Evolutionary conservation across 805 yeast genomes (phyloP).

Genomic region (Candida vaughaniae): DNA sequence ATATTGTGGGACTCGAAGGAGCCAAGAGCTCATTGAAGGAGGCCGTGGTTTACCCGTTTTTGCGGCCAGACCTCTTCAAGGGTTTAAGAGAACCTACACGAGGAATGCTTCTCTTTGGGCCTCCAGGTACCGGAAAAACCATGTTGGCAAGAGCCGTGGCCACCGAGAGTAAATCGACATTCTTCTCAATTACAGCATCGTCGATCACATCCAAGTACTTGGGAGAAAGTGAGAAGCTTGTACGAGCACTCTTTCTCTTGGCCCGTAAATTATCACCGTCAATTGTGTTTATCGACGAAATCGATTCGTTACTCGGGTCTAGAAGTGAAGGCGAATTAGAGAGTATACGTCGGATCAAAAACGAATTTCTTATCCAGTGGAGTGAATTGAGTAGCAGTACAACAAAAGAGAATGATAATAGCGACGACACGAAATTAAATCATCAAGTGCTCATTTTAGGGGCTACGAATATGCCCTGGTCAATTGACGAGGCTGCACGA

Average conservation of each 20-base stretch:
- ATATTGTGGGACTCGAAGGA: conserved; percentile 86
- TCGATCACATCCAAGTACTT: conserved; percentile 82
- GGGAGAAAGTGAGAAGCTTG: conserved; percentile 93
- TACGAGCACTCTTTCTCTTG: conserved; percentile 79
- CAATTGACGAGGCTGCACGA: conserved; percentile 94
- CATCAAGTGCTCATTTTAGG: conserved; percentile 83
- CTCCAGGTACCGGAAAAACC: conserved; percentile 99
- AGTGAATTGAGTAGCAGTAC: conserved; percentile 81
- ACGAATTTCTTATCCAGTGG: conserved; percentile 94
- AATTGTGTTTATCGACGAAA: conserved; percentile 93
- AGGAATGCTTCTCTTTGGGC: conserved; percentile 96
- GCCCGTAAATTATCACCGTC: conserved; percentile 89
- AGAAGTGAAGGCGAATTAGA: conserved; percentile 80
- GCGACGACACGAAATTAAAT: conserved; percentile 34
- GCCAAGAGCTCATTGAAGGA: conserved; percentile 90
- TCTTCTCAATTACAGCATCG: conserved; percentile 83
- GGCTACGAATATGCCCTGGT: conserved; percentile 96
- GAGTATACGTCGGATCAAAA: conserved; percentile 84
- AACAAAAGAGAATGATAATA: conserved; percentile 41
- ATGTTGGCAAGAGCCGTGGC: conserved; percentile 98
- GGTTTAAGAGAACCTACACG: conserved; percentile 93
- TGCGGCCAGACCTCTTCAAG: conserved; percentile 87
- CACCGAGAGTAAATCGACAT: conserved; percentile 89
- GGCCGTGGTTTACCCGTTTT: conserved; percentile 92
- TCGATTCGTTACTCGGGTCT: conserved; percentile 83